These are phyloP conservation scores for Phytopythium aichiense DNA, from an alignment of 352 stramenopile species.

Conservation along the genomic window DNA sequence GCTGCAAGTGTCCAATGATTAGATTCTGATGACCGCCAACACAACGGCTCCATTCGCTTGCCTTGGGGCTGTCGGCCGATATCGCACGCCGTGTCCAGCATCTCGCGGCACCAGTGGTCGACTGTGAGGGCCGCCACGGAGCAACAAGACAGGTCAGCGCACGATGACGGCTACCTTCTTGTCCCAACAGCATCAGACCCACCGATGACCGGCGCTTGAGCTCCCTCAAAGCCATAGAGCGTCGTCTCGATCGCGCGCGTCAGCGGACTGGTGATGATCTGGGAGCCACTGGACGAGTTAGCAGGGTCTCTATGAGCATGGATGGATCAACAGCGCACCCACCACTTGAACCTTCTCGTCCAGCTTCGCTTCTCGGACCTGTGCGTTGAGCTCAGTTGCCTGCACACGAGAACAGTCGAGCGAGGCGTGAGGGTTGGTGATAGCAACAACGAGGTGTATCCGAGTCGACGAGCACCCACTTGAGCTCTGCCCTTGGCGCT, in stretches of 20 bases:
- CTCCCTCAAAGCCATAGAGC: conserved; percentile 52
- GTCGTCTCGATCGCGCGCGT: conserved; percentile 81
- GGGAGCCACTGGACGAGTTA: not conserved
- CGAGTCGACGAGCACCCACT: conserved; percentile 17
- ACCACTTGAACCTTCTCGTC: conserved; percentile 73
- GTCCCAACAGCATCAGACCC: not conserved
- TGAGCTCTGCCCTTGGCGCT: conserved; percentile 70
- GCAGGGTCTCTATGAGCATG: not conserved
- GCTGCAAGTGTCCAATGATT: not conserved
- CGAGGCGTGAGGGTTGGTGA: not conserved
- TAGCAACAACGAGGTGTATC: not conserved
- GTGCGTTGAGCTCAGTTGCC: conserved; percentile 38
- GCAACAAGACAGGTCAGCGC: not conserved
- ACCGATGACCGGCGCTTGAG: conserved; percentile 57
- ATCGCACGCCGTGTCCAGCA: conserved; percentile 83
- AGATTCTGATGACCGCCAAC: not conserved
- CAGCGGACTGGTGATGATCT: conserved; percentile 83
- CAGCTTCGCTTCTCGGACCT: conserved; percentile 31
- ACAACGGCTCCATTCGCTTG: conserved; percentile 1
- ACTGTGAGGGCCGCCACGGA: conserved; percentile 23
- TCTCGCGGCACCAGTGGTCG: conserved; percentile 69
- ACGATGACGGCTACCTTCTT: not conserved
- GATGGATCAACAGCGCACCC: not conserved
- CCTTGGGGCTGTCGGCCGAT: conserved; percentile 58
- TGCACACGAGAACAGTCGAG: conserved; percentile 7